These are phyloP conservation scores for Lophiostoma macrostomum DNA, from an alignment of 495 filamentous ascomycete species.

Conservation along the genomic window DNA sequence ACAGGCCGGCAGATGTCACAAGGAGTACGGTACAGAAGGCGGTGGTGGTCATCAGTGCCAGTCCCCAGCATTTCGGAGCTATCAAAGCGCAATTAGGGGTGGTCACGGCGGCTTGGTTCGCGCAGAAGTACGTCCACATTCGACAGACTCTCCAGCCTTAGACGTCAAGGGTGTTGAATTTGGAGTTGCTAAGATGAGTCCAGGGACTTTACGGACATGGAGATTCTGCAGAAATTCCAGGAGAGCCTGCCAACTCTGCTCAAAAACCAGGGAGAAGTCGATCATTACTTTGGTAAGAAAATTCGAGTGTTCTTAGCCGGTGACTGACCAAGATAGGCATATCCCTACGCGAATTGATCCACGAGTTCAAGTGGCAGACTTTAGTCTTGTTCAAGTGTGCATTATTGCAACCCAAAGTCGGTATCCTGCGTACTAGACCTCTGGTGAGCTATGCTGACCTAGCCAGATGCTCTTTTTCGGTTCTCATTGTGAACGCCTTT, in stretches of 20 bases:
- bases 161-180: neutral
- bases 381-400: constrained; percentile 90
- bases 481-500: constrained; percentile 85
- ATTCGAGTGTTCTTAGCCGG: neutral
- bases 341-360: constrained; percentile 85
- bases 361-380: constrained; percentile 91
- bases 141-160: neutral
- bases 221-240: constrained; percentile 81
- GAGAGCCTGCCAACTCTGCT: constrained; percentile 74
- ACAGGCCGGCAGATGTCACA: constrained; percentile 83
- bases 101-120: constrained; percentile 95
- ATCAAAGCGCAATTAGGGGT: constrained; percentile 76
- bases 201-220: constrained; percentile 69
- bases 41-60: constrained; percentile 93
- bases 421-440: neutral
- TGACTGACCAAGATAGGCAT: constrained; percentile 52
- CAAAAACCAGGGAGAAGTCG: constrained; percentile 63
- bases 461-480: constrained; percentile 97
- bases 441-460: neutral
- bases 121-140: constrained; percentile 69
- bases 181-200: neutral
- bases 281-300: constrained; percentile 76
- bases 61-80: constrained; percentile 56
- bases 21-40: constrained; percentile 96
- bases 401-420: constrained; percentile 90